A percentile compares a stretch with the other conserved stretches of the same genome.
phyloP scores from a whole-genome alignment of 2,329 filamentous ascomycete species.

The Fusarium mundagurra region DNA sequence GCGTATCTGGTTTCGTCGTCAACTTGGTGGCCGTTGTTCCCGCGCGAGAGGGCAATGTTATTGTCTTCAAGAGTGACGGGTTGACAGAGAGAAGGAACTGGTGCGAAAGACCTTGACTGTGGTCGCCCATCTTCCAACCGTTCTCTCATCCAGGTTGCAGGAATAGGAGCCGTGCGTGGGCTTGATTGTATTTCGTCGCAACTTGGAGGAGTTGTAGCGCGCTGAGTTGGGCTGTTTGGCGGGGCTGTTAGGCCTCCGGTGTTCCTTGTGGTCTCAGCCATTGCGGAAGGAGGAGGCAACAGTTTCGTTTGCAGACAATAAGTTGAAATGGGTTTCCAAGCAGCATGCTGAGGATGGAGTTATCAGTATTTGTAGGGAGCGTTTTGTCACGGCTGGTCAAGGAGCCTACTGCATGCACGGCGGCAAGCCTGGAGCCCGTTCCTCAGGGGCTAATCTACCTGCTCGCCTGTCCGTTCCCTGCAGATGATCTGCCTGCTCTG shows the following conservation, averaged over 20 bases:
- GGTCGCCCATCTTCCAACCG: neutral
- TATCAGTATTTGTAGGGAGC: neutral
- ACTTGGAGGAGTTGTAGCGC: neutral
- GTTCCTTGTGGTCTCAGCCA: neutral
- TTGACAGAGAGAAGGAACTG: neutral
- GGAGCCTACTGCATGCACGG: neutral
- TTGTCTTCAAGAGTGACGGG: neutral
- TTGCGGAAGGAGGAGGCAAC: neutral
- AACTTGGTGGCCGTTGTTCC: neutral
- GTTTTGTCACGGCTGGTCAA: neutral
- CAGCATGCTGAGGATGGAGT: neutral
- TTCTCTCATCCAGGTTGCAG: neutral
- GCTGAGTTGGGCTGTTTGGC: neutral
- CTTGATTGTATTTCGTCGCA: neutral
- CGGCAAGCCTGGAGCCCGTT: neutral
- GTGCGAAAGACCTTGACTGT: neutral
- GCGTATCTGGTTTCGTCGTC: neutral
- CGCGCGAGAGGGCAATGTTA: neutral
- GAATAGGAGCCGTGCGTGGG: neutral
- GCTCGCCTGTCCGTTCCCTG: neutral
- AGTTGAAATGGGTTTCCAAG: neutral
- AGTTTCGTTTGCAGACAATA: neutral
- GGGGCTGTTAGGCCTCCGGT: neutral
- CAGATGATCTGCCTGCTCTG: neutral
- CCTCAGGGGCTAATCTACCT: neutral